Conservation (phyloP, 805 yeast genomes). For the Yamadazyma sp. region DNA sequence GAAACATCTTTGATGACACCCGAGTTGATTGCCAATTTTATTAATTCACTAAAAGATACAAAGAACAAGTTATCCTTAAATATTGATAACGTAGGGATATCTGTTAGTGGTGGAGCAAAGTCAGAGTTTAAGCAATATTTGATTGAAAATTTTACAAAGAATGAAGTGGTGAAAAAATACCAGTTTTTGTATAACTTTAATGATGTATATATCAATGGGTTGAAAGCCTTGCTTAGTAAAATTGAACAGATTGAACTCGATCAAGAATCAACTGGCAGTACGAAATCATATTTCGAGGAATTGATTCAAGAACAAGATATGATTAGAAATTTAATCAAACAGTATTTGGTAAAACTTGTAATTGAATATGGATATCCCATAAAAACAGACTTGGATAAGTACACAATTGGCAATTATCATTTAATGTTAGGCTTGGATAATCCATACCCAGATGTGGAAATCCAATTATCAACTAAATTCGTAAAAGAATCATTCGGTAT, state of each 20-base stretch:
- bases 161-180: constrained; percentile 14
- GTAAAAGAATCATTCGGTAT: constrained; percentile 31
- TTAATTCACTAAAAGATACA: constrained; percentile 15
- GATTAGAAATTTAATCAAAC: constrained; percentile 16
- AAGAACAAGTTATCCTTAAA: constrained; percentile 6
- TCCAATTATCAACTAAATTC: constrained; percentile 27
- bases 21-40: constrained; percentile 12
- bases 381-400: constrained; percentile 13
- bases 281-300: neutral
- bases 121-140: constrained; percentile 6
- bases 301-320: constrained; percentile 13
- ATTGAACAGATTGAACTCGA: constrained; percentile 1
- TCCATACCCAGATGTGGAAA: constrained; percentile 15
- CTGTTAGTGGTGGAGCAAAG: no score
- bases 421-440: constrained; percentile 3
- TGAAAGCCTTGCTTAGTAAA: constrained; percentile 4
- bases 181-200: constrained; percentile 24
- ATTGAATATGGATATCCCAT: constrained; percentile 8
- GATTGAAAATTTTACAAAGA: constrained; percentile 17
- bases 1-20: constrained; percentile 4
- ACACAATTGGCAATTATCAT: constrained; percentile 12
- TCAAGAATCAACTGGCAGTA: neutral
- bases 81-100: no score
- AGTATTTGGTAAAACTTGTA: constrained; percentile 19
- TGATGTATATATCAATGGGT: constrained; percentile 15